phyloP scores from a whole-genome alignment of 1,284 basidiomycete species.

The Marasmius sp. region DNA sequence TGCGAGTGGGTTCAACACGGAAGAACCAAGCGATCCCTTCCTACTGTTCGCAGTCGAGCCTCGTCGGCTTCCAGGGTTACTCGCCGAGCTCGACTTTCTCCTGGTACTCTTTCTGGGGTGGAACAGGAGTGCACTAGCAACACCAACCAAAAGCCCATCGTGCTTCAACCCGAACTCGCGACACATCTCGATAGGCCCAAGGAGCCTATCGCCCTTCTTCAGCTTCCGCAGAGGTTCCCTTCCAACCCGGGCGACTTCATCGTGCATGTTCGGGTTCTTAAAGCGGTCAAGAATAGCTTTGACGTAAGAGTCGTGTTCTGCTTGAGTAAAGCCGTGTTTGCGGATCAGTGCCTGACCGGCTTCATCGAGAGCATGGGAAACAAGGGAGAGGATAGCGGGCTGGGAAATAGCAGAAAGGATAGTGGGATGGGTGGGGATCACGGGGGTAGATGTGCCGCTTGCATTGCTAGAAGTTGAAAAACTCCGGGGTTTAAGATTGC shows the following conservation, averaged over 20 bases:
- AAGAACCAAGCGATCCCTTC: slow-evolving; percentile 2
- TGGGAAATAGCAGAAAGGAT: slow-evolving; percentile 30
- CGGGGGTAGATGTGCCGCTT: not conserved
- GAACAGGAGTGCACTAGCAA: slow-evolving; percentile 37
- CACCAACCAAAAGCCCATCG: slow-evolving; percentile 31
- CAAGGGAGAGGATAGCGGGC: slow-evolving; percentile 15
- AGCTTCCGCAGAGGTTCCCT: slow-evolving; percentile 40
- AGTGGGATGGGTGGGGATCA: slow-evolving; percentile 14
- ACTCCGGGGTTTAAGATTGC: no score
- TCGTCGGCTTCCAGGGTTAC: not conserved
- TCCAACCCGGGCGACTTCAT: slow-evolving; percentile 36
- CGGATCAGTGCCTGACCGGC: slow-evolving; percentile 22
- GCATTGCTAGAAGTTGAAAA: not conserved
- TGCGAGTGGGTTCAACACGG: slow-evolving; percentile 7
- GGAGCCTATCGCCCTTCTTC: slow-evolving; percentile 30
- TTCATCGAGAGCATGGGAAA: slow-evolving; percentile 22
- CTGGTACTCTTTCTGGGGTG: slow-evolving; percentile 29
- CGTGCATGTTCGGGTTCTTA: slow-evolving; percentile 34
- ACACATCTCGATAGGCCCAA: slow-evolving; percentile 37
- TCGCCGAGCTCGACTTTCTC: slow-evolving; percentile 29
- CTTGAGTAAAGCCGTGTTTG: slow-evolving; percentile 19
- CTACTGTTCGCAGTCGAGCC: not conserved
- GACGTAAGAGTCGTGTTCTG: slow-evolving; percentile 32
- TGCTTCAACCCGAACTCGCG: slow-evolving; percentile 28
- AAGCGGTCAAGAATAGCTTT: slow-evolving; percentile 33